Evolutionary conservation across 2,329 filamentous ascomycete genomes (phyloP), one percentile per base, ranked within the genome.

Genomic region (Calonectria hawksworthii): DNA sequence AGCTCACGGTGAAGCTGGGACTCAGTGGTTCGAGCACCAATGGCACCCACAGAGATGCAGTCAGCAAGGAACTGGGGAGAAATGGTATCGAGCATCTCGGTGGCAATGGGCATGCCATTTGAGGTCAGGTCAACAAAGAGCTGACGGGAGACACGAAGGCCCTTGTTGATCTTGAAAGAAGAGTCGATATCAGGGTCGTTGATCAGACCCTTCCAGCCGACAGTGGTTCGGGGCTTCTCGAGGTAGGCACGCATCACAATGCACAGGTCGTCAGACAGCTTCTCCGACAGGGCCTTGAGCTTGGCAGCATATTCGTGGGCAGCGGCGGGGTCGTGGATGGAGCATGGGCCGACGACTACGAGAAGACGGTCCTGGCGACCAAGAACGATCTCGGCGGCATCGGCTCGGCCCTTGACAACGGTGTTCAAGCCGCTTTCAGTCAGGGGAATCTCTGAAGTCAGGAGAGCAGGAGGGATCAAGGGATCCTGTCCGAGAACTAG

Each of bases 171-270:
- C 88, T 98, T 92, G 93, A 94, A 99, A 83, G 94, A 97, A 85
- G 97, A 94, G 86, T 99, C 95, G 85, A 99, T 98, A 83, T 99
- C 96, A 3, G 97, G 97, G 86, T 99, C 97, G 87, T 99, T 99
- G 90, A 99, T 98, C 85, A 99, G 90, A 68, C 97, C 97, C 89
- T 99, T 99, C 97, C 97, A 99, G 84, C 97, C 97, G 65, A 99
- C 96, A 0, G 97, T 99, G 65, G 97, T 99, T 75, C 97, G 94
- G 52, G 97, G 97, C 91, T 99, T 99, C 90, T 99, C 97, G 67
- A 99, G 94, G 91, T 99, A 99, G 83, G 96, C 96, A 81, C 97
- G 95, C 97, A 99, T 99, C 83, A 99, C 93, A 85, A 99, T 94
- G 85, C 93, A 93, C 61, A 99, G 90, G 84, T 99, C 96, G 80